Conservation (phyloP, 768 basidiomycete genomes). For the Rhodotorula toruloides region DNA sequence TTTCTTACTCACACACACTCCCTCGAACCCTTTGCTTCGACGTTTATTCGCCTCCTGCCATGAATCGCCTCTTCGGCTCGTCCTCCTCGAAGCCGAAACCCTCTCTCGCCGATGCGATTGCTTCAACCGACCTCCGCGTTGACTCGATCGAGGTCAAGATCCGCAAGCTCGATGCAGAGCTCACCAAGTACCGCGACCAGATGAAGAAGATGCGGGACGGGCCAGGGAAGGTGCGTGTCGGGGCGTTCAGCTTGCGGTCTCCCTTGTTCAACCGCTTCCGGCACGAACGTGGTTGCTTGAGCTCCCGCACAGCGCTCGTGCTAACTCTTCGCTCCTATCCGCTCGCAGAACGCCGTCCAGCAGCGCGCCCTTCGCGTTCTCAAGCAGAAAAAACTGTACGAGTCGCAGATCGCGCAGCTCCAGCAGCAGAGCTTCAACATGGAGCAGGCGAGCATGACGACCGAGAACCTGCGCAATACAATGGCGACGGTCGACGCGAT, state of each 20-base stretch:
- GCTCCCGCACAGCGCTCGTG: no score
- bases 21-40: no score
- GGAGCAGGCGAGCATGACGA: constrained; percentile 89
- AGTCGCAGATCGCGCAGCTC: constrained; percentile 80
- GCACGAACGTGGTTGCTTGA: no score
- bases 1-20: no score
- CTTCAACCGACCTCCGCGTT: constrained; percentile 50
- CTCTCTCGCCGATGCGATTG: constrained; percentile 84
- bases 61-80: constrained; percentile 48
- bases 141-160: constrained; percentile 75
- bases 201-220: constrained; percentile 89
- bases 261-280: background rate
- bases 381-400: constrained; percentile 92
- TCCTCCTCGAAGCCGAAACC: constrained; percentile 65
- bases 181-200: constrained; percentile 86
- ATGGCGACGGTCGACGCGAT: constrained; percentile 99
- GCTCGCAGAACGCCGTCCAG: constrained; percentile 79
- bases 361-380: constrained; percentile 87
- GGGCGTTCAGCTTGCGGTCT: background rate
- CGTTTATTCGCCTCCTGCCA: no score
- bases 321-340: no score
- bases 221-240: constrained; percentile 82
- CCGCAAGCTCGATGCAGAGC: constrained; percentile 90
- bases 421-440: constrained; percentile 97
- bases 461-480: constrained; percentile 97